Conservation (phyloP, 495 filamentous ascomycete species). For the Lepraria neglecta region DNA sequence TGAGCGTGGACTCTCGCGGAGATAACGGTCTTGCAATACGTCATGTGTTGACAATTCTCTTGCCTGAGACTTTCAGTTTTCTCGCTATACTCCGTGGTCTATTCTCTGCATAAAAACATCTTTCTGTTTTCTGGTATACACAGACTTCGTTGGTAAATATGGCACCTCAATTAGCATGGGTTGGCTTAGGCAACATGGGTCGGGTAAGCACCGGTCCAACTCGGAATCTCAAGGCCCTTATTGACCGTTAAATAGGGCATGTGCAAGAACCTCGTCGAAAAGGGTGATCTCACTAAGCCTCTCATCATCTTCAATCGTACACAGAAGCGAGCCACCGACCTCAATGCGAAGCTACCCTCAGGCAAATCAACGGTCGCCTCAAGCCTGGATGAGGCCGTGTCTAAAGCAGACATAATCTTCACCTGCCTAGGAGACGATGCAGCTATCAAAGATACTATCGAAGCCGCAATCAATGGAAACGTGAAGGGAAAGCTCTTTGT, state of each 20-base stretch:
- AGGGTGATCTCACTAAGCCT: constrained; percentile 62
- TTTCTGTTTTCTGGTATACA: neutral
- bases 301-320: constrained; percentile 80
- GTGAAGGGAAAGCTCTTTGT: constrained; percentile 69
- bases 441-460: constrained; percentile 51
- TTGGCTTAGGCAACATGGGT: constrained; percentile 90
- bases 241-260: constrained; percentile 55
- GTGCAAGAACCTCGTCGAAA: constrained; percentile 73
- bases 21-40: constrained; percentile 5
- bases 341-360: constrained; percentile 47
- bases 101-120: neutral
- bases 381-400: constrained; percentile 59
- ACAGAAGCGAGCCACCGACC: constrained; percentile 48
- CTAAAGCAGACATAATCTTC: constrained; percentile 71
- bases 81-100: neutral
- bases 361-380: constrained; percentile 56
- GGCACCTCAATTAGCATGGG: constrained; percentile 67
- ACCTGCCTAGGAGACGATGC: constrained; percentile 75
- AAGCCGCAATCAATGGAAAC: constrained; percentile 37
- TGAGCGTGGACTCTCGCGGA: neutral
- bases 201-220: constrained; percentile 43
- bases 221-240: neutral
- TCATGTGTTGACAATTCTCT: neutral
- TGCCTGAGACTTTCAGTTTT: neutral
- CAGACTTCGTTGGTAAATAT: constrained; percentile 32